Conservation (phyloP, 192 early-diverging fungal species). For the Coemansia guatemalensis region DNA sequence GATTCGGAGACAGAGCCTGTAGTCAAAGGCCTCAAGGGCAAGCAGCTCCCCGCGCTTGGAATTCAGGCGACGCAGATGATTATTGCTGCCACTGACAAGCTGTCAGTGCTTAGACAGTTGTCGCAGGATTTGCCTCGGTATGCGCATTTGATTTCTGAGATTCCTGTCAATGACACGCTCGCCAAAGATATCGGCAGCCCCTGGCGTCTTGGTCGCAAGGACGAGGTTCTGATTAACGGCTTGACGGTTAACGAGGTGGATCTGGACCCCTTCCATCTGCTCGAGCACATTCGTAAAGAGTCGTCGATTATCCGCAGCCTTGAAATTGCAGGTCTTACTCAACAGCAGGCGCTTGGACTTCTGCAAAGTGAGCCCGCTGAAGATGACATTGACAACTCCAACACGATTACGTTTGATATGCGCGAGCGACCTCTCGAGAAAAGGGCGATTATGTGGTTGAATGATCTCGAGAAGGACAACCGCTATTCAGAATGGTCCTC, state of each 20-base stretch:
- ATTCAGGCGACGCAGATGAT: constrained; percentile 76
- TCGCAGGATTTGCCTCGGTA: constrained; percentile 89
- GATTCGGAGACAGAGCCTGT: constrained; percentile 84
- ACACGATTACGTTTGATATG: constrained; percentile 68
- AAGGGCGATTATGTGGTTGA: constrained; percentile 77
- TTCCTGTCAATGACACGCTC: constrained; percentile 55
- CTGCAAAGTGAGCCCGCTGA: constrained; percentile 6
- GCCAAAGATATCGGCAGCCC: constrained; percentile 40
- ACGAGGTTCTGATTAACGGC: constrained; percentile 67
- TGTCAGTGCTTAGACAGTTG: constrained; percentile 65
- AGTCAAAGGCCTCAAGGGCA: constrained; percentile 71
- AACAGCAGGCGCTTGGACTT: constrained; percentile 28
- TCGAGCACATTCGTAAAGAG: constrained; percentile 61
- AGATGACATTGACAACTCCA: constrained; percentile 6
- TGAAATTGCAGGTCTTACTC: constrained; percentile 40
- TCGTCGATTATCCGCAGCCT: constrained; percentile 52
- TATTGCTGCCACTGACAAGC: constrained; percentile 57
- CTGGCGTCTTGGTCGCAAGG: constrained; percentile 10
- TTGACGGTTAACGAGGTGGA: constrained; percentile 53
- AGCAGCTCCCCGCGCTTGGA: constrained; percentile 59
- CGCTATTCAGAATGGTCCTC: constrained; percentile 72
- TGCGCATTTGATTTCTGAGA: constrained; percentile 66
- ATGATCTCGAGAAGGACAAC: constrained; percentile 84
- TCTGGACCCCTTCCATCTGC: constrained; percentile 66
- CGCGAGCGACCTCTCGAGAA: constrained; percentile 59